phyloP scores from a whole-genome alignment of 1,139 yeast species.

The Zygoascus hellenicus region DNA sequence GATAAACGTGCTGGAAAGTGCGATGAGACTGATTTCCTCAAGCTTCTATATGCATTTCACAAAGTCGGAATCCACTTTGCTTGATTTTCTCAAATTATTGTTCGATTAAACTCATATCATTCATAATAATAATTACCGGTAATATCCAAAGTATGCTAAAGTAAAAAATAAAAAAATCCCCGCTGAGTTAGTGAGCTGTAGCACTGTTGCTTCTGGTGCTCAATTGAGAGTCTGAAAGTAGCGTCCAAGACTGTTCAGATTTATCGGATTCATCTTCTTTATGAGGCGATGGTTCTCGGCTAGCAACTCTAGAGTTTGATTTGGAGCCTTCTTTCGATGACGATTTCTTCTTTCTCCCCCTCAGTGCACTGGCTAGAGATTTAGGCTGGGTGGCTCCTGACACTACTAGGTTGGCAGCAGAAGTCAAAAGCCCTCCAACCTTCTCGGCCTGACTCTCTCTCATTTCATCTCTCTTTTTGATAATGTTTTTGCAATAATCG shows the following conservation, averaged over 20 bases:
- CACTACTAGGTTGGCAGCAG: conserved; percentile 4
- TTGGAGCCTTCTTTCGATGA: conserved; percentile 1
- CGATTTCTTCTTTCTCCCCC: background rate
- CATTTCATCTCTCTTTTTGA: conserved; percentile 14
- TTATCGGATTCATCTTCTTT: conserved; percentile 12
- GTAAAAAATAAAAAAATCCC: background rate
- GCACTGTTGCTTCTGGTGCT: too few species aligned
- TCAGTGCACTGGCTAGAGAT: background rate
- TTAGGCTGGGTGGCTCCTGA: conserved; percentile 3
- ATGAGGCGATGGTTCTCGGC: conserved; percentile 3
- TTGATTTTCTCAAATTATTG: conserved; percentile 29
- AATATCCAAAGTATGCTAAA: background rate
- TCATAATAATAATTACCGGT: background rate
- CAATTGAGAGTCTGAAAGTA: conserved; percentile 12
- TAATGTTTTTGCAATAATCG: conserved; percentile 53
- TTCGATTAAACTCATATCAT: background rate
- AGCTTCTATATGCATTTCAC: conserved; percentile 85
- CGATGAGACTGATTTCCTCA: conserved; percentile 91
- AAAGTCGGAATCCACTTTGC: conserved; percentile 97
- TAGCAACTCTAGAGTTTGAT: background rate
- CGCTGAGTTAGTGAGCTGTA: too few species aligned
- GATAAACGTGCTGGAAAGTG: conserved; percentile 90
- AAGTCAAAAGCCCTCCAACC: conserved; percentile 4
- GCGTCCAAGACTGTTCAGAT: conserved; percentile 23
- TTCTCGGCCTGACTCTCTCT: background rate